These are phyloP conservation scores for Trebouxia sp. DNA, from an alignment of 139 green algal species.

Conservation along the genomic window DNA sequence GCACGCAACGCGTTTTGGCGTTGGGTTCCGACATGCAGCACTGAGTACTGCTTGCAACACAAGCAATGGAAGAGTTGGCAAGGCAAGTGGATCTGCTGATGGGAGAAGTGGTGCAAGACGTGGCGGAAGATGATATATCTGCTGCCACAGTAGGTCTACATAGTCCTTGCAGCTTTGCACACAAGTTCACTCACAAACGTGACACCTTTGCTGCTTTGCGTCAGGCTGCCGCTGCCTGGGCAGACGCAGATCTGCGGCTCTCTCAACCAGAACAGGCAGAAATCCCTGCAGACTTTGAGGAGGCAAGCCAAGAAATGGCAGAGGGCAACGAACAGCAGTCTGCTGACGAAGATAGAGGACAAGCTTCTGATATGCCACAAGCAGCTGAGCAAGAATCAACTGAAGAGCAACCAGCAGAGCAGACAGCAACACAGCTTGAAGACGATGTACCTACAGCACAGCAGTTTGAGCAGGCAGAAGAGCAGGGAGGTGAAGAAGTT, in stretches of 20 bases:
- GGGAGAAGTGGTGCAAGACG: background rate
- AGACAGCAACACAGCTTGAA: too few species aligned
- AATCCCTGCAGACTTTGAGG: background rate
- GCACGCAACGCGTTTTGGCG: too few species aligned
- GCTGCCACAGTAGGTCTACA: background rate
- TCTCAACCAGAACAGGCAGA: background rate
- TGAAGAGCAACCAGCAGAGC: background rate
- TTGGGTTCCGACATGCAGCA: too few species aligned
- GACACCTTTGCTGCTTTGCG: background rate
- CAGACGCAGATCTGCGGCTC: background rate
- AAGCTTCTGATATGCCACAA: background rate
- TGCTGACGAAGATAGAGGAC: background rate
- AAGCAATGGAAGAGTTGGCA: background rate
- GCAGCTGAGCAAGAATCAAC: background rate
- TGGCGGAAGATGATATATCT: background rate
- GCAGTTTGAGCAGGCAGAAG: background rate
- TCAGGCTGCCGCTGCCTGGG: background rate
- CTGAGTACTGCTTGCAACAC: too few species aligned
- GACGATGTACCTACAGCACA: background rate
- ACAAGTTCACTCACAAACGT: background rate
- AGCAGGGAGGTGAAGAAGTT: background rate
- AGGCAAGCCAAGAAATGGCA: background rate
- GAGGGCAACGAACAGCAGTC: background rate
- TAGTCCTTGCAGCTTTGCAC: background rate
- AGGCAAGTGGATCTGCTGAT: background rate